These are phyloP conservation scores for Salix koriyanagi DNA, from an alignment of 345 rosid species.

Conservation along the genomic window DNA sequence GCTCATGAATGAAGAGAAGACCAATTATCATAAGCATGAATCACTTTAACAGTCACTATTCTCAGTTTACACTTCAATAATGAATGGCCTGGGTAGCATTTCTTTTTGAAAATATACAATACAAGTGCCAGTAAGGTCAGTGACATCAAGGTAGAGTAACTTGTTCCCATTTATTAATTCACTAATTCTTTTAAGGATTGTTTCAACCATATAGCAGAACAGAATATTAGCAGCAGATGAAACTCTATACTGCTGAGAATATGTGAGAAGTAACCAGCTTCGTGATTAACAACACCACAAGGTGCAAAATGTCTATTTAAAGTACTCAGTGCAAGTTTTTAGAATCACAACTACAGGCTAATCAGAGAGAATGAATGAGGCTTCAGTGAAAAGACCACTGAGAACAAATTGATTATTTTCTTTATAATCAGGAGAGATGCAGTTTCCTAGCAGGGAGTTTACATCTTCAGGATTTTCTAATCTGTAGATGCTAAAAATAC, in stretches of 20 bases:
- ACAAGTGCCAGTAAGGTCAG: not conserved
- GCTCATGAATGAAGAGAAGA: slow-evolving; percentile 20
- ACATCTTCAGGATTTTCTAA: not conserved
- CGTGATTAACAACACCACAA: not conserved
- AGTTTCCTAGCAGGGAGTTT: not conserved
- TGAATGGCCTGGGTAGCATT: not conserved
- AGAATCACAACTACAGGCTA: not conserved
- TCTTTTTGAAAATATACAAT: not conserved
- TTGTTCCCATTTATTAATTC: not conserved
- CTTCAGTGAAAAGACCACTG: not conserved
- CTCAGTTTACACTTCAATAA: not conserved
- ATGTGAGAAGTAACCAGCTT: not conserved
- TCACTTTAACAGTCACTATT: not conserved
- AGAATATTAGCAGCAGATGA: not conserved
- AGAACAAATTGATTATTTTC: not conserved
- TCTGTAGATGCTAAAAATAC: not conserved
- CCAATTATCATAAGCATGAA: slow-evolving; percentile 9
- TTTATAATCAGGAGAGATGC: not conserved
- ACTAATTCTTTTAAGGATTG: not conserved
- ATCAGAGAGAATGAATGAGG: not conserved
- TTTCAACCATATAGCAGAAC: not conserved
- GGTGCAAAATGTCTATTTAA: not conserved
- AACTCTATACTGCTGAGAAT: not conserved
- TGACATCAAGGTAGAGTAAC: not conserved
- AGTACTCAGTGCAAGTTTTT: not conserved